These are phyloP conservation scores for Talinum fruticosum DNA, from an alignment of 148 eudicot genomes.

Conservation along the genomic window DNA sequence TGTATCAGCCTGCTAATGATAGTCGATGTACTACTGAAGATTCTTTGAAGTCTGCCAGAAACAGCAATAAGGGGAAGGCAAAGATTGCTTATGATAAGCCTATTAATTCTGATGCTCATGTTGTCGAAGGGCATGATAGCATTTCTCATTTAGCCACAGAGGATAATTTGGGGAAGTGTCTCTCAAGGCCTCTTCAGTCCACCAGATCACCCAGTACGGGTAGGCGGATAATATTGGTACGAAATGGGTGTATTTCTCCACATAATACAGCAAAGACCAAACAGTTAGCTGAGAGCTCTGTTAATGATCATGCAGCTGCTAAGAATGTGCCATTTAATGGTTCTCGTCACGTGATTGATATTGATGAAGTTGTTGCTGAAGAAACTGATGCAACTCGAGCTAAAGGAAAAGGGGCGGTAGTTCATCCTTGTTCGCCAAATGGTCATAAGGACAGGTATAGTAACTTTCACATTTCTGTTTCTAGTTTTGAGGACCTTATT, in stretches of 20 bases:
- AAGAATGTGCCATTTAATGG: conserved; percentile 27
- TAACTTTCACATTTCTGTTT: background rate
- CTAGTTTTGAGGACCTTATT: background rate
- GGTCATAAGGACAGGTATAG: conserved; percentile 29
- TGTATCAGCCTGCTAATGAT: conserved; percentile 18
- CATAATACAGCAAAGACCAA: conserved; percentile 63
- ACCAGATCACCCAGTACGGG: conserved; percentile 27
- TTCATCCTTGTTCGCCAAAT: conserved; percentile 33
- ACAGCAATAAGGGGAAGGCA: conserved; percentile 39
- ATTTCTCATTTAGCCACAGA: conserved; percentile 18
- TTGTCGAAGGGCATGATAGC: conserved; percentile 21
- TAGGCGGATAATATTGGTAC: conserved; percentile 58
- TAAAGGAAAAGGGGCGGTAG: conserved; percentile 53
- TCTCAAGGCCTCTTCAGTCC: conserved; percentile 29
- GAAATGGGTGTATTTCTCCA: conserved; percentile 87
- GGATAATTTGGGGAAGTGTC: conserved; percentile 25
- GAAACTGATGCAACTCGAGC: conserved; percentile 27
- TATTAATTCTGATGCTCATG: conserved; percentile 25
- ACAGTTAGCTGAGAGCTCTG: conserved; percentile 36
- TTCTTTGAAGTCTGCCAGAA: conserved; percentile 17
- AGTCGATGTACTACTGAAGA: conserved; percentile 16
- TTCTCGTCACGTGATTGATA: conserved; percentile 27
- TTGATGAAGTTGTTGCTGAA: conserved; percentile 40
- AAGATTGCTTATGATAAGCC: conserved; percentile 33
- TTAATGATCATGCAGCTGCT: conserved; percentile 18